Base-by-base conservation (phyloP, 1,139 yeast genomes). In the Diutina rugosa region DNA sequence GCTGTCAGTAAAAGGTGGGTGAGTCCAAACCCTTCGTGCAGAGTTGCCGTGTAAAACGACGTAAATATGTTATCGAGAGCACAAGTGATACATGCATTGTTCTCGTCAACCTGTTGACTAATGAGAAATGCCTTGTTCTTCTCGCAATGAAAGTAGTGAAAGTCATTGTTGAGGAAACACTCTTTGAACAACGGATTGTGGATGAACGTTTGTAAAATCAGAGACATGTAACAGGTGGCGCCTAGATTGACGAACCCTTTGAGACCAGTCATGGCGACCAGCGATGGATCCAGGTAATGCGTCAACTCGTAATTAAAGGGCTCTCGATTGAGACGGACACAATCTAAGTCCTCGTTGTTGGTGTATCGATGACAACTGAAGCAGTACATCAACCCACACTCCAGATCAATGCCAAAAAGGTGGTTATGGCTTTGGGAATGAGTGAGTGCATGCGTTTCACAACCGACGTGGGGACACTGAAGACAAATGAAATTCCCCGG, bases 181-280 rank as follows among this genome's bases (percentile, higher is more conserved):
- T 83, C 80, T 59, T 93, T 80, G 52, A 93, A 78, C 57, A 89
- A 76, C 10, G 98, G 98, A 65, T 91, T 91, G 67, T 93, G 98
- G 56, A 93, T 75, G 53, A 91, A 71, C 0, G 95, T 82, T 71
- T 93, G 99, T 52, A 93, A 70, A 18, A 90, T 83, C 47, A 95
- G 88, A 61, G 96, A 87, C 88, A 93, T 91, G 71, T 89, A 93
- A 71, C 99, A 93, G 0, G 99, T 93, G 0, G 98, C 88, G 0
- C 99, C 99, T 81, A 93, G 82, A 67, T 93, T 93, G 57, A 90
- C 85, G 63, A 93, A 82, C 2, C 99, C 99, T 59, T 87, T 79
- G 30, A 93, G 72, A 0, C 97, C 98, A 16, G 84, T 79, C 2
- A 82, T 75, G 0, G 95, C 87, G 55, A 78, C 79, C 62, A 69